A percentile compares a stretch with the other conserved stretches of the same genome.
These are phyloP conservation scores for Podospora pseudocomata DNA, from an alignment of 495 filamentous ascomycete genomes.

Conservation along the genomic window DNA sequence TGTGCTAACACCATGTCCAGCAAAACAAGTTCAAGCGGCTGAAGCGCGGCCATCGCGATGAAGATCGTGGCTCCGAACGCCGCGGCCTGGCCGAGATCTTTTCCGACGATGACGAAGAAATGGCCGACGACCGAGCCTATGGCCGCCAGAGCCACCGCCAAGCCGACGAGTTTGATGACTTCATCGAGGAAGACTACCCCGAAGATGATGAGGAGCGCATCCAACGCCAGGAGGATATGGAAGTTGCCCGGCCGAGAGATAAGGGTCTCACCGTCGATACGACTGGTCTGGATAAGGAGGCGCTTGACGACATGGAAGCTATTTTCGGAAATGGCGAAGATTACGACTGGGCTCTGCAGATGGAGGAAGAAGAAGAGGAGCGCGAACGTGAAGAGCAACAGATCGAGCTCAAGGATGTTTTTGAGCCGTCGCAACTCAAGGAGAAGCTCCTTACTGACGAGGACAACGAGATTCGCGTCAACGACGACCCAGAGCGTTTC, in stretches of 20 bases:
- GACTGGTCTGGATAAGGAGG: slow-evolving; percentile 81
- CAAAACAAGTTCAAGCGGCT: slow-evolving; percentile 92
- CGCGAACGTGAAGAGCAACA: slow-evolving; percentile 61
- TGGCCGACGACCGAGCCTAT: slow-evolving; percentile 55
- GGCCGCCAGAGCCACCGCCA: slow-evolving; percentile 50
- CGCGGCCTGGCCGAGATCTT: slow-evolving; percentile 87
- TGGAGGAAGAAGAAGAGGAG: slow-evolving; percentile 76
- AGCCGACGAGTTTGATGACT: slow-evolving; percentile 88
- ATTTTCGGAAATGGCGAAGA: slow-evolving; percentile 95
- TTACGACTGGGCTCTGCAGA: slow-evolving; percentile 86
- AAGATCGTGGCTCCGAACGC: slow-evolving; percentile 53
- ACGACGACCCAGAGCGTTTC: slow-evolving; percentile 89
- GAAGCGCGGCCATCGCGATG: slow-evolving; percentile 83
- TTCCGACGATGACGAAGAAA: slow-evolving; percentile 87
- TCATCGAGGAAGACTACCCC: slow-evolving; percentile 93
- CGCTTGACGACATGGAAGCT: slow-evolving; percentile 87
- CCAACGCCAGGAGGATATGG: slow-evolving; percentile 76
- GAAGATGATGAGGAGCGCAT: slow-evolving; percentile 78
- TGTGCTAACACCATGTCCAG: slow-evolving; percentile 26
- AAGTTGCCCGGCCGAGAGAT: slow-evolving; percentile 70
- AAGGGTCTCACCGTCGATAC: slow-evolving; percentile 62
- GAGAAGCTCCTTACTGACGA: slow-evolving; percentile 94
- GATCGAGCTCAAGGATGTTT: slow-evolving; percentile 94
- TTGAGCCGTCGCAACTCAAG: slow-evolving; percentile 88
- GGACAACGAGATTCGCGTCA: slow-evolving; percentile 81